Base-by-base conservation (phyloP, 768 basidiomycete species). In the Tricholoma sp. region DNA sequence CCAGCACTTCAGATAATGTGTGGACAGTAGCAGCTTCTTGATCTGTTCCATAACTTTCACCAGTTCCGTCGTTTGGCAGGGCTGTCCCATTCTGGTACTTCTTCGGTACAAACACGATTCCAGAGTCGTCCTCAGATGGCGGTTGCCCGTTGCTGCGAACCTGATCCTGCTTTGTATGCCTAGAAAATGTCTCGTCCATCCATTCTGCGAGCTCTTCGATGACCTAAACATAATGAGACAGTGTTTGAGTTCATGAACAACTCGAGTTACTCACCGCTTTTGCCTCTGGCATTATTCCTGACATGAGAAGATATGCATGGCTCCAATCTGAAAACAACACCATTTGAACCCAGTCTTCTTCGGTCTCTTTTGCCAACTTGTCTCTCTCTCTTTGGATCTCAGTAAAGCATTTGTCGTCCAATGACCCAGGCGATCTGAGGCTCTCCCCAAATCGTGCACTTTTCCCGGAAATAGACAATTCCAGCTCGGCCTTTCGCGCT, bases 281-380 rank as follows among this genome's bases (percentile, higher is more conserved):
- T 13, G 90, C 92, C 63, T 95, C 94, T 41, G 72, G 75, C 84
- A 99, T 90, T 63, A 98, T 70, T 20, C 82, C 74, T 37, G 88
- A 81, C 96, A 99, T 99, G 75, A 97, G 96, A 63, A 96, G 79
- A 74, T 94, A 98, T 36, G 94, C 96, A 70, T 97, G 94, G 64
- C 91, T 93, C 97, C 95, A 98, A 49, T 95, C 95, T 31, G 91
- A 89, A 70, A 96, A 92, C 55, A 98, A 81, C 60, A 91, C 85
- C 78, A 94, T 86, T 68, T 90, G 88, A 18, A 97, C 93, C 94
- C 94, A 95, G 68, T 97, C 94, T 59, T 91, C 86, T 58, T 98
- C 97, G 51, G 78, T 83, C 72, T 97, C 89, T 20, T 76, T 66
- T 3, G 74, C 75, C 45, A 91, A 76, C 57, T 76, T 75, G 48